Percentiles rank a stretch among this genome's conserved stretches.
Conservation (phyloP, 2,329 filamentous ascomycete species). For the Penicillium sp. region DNA sequence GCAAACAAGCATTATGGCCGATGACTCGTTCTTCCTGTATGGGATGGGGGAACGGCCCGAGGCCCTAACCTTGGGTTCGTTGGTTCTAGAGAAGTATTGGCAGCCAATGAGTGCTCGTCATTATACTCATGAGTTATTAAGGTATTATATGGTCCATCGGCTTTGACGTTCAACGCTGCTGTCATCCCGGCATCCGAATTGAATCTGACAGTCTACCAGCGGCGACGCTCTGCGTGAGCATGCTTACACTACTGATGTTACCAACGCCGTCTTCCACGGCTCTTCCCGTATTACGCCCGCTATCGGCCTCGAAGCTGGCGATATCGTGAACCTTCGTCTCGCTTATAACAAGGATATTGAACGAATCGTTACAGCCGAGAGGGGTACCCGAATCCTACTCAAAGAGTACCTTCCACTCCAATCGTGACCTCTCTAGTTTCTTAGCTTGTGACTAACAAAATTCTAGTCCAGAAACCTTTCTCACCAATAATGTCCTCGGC, state of each 20-base stretch:
- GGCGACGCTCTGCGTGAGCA: conserved; percentile 17
- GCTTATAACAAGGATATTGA: conserved; percentile 24
- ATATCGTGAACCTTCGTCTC: conserved; percentile 24
- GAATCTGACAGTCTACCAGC: conserved; percentile 2
- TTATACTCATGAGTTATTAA: conserved; percentile 23
- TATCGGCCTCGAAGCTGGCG: conserved; percentile 19
- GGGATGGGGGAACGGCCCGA: conserved; percentile 28
- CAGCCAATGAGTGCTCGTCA: conserved; percentile 27
- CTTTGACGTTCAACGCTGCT: background rate
- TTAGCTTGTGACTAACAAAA: background rate
- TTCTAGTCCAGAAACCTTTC: conserved; percentile 22
- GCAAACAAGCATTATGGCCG: background rate
- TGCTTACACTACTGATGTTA: conserved; percentile 17
- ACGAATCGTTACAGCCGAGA: conserved; percentile 21
- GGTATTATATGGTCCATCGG: conserved; percentile 6
- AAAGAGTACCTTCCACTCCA: conserved; percentile 18
- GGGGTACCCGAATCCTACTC: conserved; percentile 15
- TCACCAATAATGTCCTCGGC: conserved; percentile 14
- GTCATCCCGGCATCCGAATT: background rate
- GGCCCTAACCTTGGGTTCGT: conserved; percentile 25
- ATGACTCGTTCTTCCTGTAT: conserved; percentile 28
- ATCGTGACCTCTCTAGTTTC: background rate
- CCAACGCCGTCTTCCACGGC: conserved; percentile 20
- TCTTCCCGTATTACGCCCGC: conserved; percentile 15
- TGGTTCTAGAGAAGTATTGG: conserved; percentile 30